Evolutionary conservation across 768 basidiomycete genomes (phyloP), one percentile per base, ranked within the genome.

Genomic region (Arthromyces matolae): DNA sequence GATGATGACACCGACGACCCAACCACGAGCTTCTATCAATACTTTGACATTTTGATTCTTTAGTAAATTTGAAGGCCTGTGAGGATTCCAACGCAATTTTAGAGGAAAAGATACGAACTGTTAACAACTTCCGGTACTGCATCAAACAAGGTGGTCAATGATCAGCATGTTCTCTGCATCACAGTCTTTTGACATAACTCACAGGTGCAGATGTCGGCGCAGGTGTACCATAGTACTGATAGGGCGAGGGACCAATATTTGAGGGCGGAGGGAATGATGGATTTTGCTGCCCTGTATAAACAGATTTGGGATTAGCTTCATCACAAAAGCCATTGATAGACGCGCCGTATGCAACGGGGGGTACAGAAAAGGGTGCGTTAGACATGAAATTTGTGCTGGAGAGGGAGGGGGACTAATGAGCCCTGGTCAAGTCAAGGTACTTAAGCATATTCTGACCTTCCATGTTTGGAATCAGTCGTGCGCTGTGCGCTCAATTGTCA

Each of bases 1-100:
- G 10, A 53, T 19, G 12, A 53, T 45, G 10, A 53, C 16, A 14
- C 52, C 52, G 4, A 45, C 16, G 8, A 53, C 47, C 52, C 52
- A 53, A 23, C 52, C 47, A 27, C 43, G 45, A 5, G 47, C 37
- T 31, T 41, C 43, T 3, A 53, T 22, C 13, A 41, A 27, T 5
- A 52, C 51, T 35, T 39, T 20, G 9, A 52, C 43, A 19, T 34
- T 33, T 12, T 52, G 47, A 27, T 52, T 52, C 51, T 52, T 31
- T 40, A 7, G n/a, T n/a, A n/a, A n/a, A n/a, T 27, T 45, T 33
- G 10, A 9, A 25, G 31, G n/a, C 25, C 4, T 19, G 16, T 19
- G 19, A n/a, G n/a, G 7, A 43, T 16, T 9, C 8, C 33, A 20
- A 14, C 10, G 6, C 2, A 5, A 9, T 31, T 1, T 22, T 33